These are phyloP conservation scores for Tieghemiomyces parasiticus DNA, from an alignment of 192 early-diverging fungal species.

Conservation along the genomic window DNA sequence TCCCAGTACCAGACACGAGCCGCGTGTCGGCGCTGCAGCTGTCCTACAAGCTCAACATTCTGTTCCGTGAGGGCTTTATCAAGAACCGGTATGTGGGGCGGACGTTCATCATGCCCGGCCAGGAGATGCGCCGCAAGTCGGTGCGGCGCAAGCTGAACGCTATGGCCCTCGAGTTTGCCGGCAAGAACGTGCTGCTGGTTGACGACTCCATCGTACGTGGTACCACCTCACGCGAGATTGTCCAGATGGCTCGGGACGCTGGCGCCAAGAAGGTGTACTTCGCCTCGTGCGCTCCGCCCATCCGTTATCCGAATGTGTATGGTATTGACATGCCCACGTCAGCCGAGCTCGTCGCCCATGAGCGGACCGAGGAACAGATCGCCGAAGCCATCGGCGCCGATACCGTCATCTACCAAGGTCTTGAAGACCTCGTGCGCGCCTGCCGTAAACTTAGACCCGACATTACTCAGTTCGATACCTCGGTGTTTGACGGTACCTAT, in stretches of 20 bases:
- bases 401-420: conserved; percentile 81
- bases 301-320: conserved; percentile 97
- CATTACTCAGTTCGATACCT: conserved; percentile 81
- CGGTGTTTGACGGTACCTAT: conserved; percentile 93
- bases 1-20: conserved; percentile 97
- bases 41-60: conserved; percentile 72
- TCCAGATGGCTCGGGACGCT: conserved; percentile 97
- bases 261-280: conserved; percentile 99
- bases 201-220: conserved; percentile 99
- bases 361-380: conserved; percentile 66
- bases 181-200: conserved; percentile 93
- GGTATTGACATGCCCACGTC: conserved; percentile 99
- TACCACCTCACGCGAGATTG: conserved; percentile 96
- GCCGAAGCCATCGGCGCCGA: conserved; percentile 89
- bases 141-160: conserved; percentile 97
- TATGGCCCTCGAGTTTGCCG: conserved; percentile 92
- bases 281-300: conserved; percentile 93
- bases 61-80: conserved; percentile 98
- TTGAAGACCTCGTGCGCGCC: conserved; percentile 73
- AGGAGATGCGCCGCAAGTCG: conserved; percentile 74
- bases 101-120: conserved; percentile 99
- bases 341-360: conserved; percentile 76
- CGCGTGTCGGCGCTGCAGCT: conserved; percentile 88
- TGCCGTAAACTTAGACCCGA: conserved; percentile 71
- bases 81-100: conserved; percentile 99